Conservation (phyloP, 805 yeast species). For the Yarrowia sp. region DNA sequence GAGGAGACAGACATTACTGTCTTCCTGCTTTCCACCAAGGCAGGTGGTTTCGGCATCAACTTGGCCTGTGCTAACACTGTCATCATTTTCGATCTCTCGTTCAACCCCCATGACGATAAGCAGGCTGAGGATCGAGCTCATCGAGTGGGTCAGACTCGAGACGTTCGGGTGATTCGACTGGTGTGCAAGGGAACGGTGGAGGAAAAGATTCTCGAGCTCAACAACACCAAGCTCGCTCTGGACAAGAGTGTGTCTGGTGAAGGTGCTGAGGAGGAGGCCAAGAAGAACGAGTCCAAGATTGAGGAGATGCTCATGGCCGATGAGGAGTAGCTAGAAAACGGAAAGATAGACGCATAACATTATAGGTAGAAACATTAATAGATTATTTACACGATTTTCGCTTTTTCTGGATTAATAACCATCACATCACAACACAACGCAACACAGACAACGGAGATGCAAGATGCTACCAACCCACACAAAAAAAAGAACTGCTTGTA, state of each 20-base stretch:
- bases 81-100: slow-evolving; percentile 86
- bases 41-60: slow-evolving; percentile 98
- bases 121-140: slow-evolving; percentile 99
- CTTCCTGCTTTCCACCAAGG: slow-evolving; percentile 86
- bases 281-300: slow-evolving; percentile 16
- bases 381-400: not conserved
- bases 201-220: slow-evolving; percentile 81
- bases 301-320: slow-evolving; percentile 24
- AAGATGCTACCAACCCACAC: not conserved
- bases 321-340: not conserved
- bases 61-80: slow-evolving; percentile 93
- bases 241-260: slow-evolving; percentile 51
- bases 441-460: too few species aligned
- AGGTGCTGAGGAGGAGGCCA: slow-evolving; percentile 39
- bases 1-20: slow-evolving; percentile 80
- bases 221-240: slow-evolving; percentile 84
- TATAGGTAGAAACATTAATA: not conserved
- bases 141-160: slow-evolving; percentile 89
- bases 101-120: slow-evolving; percentile 97
- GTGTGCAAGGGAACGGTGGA: slow-evolving; percentile 77
- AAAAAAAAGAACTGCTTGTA: not conserved
- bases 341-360: not conserved
- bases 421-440: not conserved
- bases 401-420: too few species aligned
- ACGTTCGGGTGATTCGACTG: slow-evolving; percentile 74